phyloP scores from a whole-genome alignment of 495 filamentous ascomycete genomes.

The Penicillium crystallinum region DNA sequence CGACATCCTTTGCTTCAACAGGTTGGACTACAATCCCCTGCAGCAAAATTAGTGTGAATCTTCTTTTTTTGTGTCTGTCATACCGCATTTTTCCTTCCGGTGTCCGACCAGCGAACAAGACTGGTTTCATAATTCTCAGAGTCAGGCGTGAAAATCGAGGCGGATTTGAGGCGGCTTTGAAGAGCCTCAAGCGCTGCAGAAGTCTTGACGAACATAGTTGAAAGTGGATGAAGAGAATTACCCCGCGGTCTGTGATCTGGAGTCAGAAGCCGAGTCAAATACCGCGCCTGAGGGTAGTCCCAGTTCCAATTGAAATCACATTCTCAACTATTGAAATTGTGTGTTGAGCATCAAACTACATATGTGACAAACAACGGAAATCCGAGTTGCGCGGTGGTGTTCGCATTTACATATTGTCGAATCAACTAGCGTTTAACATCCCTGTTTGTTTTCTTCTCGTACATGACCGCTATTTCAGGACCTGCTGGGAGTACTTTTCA shows the following conservation, averaged over 20 bases:
- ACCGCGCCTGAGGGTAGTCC: too few species aligned
- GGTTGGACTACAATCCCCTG: conserved; percentile 41
- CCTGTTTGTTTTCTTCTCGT: not conserved
- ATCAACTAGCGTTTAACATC: too few species aligned
- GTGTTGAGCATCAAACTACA: too few species aligned
- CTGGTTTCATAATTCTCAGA: conserved; percentile 26
- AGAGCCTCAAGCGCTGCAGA: conserved; percentile 18
- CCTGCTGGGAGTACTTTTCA: conserved; percentile 32
- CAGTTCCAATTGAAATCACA: too few species aligned
- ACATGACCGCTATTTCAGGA: conserved; percentile 7
- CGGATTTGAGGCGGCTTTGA: conserved; percentile 14
- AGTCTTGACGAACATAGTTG: conserved; percentile 13
- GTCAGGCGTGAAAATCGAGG: conserved; percentile 25
- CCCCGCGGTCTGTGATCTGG: too few species aligned
- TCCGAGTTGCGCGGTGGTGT: too few species aligned
- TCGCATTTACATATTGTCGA: too few species aligned
- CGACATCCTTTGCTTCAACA: conserved; percentile 31
- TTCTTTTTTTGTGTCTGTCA: not conserved
- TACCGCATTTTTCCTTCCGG: conserved; percentile 34
- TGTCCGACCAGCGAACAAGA: conserved; percentile 35
- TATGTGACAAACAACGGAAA: too few species aligned
- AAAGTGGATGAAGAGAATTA: not conserved
- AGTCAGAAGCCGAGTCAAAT: too few species aligned
- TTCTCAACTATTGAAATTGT: too few species aligned
- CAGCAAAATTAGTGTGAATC: not conserved